Conservation (phyloP, 2,329 filamentous ascomycete genomes). For the Hypoxylon sp. region DNA sequence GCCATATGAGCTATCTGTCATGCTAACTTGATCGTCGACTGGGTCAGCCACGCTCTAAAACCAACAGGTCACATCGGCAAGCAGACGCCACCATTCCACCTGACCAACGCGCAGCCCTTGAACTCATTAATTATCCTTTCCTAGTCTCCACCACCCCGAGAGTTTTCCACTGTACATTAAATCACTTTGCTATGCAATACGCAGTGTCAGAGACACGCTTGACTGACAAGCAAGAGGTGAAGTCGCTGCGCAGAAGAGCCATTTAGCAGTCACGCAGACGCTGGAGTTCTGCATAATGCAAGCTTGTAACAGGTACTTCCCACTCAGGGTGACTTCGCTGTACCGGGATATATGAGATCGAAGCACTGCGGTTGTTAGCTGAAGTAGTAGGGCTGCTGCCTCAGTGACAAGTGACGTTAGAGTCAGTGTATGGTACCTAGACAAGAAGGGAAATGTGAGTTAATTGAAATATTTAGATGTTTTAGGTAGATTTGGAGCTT, state of each 20-base stretch:
- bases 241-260: constrained; percentile 41
- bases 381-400: constrained; percentile 7
- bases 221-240: constrained; percentile 33
- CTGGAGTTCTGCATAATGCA: constrained; percentile 38
- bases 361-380: constrained; percentile 1
- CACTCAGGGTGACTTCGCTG: background rate
- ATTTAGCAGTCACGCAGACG: constrained; percentile 35
- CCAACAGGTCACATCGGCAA: constrained; percentile 8
- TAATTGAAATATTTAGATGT: background rate
- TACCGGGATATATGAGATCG: constrained; percentile 15
- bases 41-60: background rate
- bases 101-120: constrained; percentile 2
- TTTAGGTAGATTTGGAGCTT: background rate
- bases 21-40: constrained; percentile 1
- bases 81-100: background rate
- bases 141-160: constrained; percentile 1
- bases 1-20: background rate
- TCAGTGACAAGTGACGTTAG: background rate
- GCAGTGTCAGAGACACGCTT: constrained; percentile 35
- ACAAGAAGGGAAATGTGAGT: background rate
- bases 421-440: background rate
- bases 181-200: constrained; percentile 31
- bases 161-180: constrained; percentile 31
- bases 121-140: constrained; percentile 7
- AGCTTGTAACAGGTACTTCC: constrained; percentile 28